Conservation (phyloP, 2,329 filamentous ascomycete species). For the Penicillium sp. region DNA sequence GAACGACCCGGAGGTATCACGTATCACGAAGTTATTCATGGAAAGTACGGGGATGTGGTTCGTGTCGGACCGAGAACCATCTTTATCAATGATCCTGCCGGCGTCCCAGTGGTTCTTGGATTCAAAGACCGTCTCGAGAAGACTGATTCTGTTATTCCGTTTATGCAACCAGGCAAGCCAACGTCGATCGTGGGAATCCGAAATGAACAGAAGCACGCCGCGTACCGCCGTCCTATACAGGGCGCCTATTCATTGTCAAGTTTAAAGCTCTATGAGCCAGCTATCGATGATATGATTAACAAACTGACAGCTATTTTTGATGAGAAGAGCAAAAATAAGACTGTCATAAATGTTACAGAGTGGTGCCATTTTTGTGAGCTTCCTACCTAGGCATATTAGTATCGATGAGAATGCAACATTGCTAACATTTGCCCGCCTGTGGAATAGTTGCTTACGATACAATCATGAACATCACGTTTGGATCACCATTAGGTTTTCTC, state of each 20-base stretch:
- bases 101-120: constrained; percentile 7
- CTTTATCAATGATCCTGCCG: constrained; percentile 9
- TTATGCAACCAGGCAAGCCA: constrained; percentile 9
- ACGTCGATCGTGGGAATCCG: constrained; percentile 7
- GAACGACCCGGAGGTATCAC: constrained; percentile 9
- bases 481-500: constrained; percentile 3
- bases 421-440: too few relatives aligned
- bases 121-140: constrained; percentile 10
- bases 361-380: constrained; percentile 10
- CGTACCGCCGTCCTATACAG: constrained; percentile 10
- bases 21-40: constrained; percentile 10
- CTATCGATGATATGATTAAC: constrained; percentile 10
- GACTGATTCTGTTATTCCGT: constrained; percentile 7
- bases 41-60: constrained; percentile 10
- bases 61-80: constrained; percentile 6
- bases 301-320: constrained; percentile 4
- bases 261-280: constrained; percentile 7
- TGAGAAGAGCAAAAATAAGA: not conserved
- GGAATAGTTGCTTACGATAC: constrained; percentile 7
- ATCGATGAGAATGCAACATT: not conserved
- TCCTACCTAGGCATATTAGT: not conserved
- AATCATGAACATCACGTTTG: constrained; percentile 11
- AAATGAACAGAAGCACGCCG: constrained; percentile 9
- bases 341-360: constrained; percentile 2
- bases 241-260: constrained; percentile 6